Conservation (phyloP, 2,329 filamentous ascomycete genomes). For the Emergomyces orientalis region DNA sequence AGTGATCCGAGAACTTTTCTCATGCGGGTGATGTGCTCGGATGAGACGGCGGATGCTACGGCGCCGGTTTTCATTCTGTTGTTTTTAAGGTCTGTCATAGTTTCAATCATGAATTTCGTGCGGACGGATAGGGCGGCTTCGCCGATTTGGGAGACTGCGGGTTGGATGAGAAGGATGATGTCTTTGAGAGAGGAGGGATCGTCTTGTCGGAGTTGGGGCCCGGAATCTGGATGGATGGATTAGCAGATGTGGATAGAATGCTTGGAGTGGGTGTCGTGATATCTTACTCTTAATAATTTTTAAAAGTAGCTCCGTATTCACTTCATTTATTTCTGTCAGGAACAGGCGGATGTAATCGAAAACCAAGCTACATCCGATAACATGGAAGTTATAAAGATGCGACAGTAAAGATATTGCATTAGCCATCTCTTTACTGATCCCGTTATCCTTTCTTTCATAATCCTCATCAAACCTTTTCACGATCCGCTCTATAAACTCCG, state of each 20-base stretch:
- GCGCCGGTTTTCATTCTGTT: conserved; percentile 74
- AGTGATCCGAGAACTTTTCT: conserved; percentile 77
- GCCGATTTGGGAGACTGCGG: conserved; percentile 57
- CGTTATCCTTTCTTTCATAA: conserved; percentile 39
- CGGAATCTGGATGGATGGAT: conserved; percentile 45
- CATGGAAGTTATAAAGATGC: conserved; percentile 85
- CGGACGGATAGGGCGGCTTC: conserved; percentile 68
- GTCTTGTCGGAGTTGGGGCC: conserved; percentile 74
- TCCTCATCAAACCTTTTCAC: conserved; percentile 64
- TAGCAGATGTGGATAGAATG: conserved; percentile 12
- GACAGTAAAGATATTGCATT: conserved; percentile 78
- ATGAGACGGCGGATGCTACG: conserved; percentile 60
- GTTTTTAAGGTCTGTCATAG: conserved; percentile 88
- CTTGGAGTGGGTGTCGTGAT: neutral
- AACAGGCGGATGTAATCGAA: conserved; percentile 86
- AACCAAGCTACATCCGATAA: conserved; percentile 70
- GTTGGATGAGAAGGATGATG: conserved; percentile 70
- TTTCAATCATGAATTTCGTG: conserved; percentile 96
- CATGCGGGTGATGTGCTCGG: conserved; percentile 79
- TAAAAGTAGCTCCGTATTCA: conserved; percentile 80
- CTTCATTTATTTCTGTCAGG: conserved; percentile 63
- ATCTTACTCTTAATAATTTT: conserved; percentile 62
- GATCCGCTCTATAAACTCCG: conserved; percentile 69
- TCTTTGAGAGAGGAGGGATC: conserved; percentile 83
- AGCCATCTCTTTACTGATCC: conserved; percentile 47